Evolutionary conservation across 257 asterid genomes (phyloP), one percentile per base, ranked within the genome.

Genomic region (Capsicum chinense): DNA sequence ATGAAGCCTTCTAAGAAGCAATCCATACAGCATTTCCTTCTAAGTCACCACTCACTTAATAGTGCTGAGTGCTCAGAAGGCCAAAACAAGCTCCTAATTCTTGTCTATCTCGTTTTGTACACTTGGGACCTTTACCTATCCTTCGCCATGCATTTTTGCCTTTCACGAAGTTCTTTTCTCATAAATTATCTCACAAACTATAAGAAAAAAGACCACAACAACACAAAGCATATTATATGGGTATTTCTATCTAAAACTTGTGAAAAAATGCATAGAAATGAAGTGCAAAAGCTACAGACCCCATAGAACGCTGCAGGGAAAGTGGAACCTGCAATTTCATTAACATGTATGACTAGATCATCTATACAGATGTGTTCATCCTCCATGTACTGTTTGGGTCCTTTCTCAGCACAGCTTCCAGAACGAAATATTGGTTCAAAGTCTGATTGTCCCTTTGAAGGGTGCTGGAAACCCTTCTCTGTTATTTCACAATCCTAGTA

Each of bases 371-470:
- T 86, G 86, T 93, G 95, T 84, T 92, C 97, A 48, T 95, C 99
- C 90, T 95, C 99, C 99, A 95, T 95, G 86, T 91, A 92, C 58
- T 86, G 95, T 88, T 95, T 95, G 39, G 99, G 95, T 81, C 99
- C 99, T 90, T 86, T 92, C 91, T 95, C 99, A 82, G 97, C 97
- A 84, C 97, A 95, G 89, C 94, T 91, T 84, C 99, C 99, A 11
- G 97, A 95, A 56, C 96, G 95, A 60, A 94, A 92, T 57, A 89
- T 83, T 9, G 98, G 99, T 42, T 69, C 56, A 83, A 90, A 95
- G 88, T 87, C 86, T 64, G 97, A 92, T 66, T 86, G 86, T 69
- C 87, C 84, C 42, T 93, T 92, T 44, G 93, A 52, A 58, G 93
- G 94, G 56, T 92, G 89, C n/a, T 82, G 88, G 42, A 85, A 74